These are phyloP conservation scores for Hypocrella siamensis DNA, from an alignment of 2,329 filamentous ascomycete genomes.

Conservation along the genomic window DNA sequence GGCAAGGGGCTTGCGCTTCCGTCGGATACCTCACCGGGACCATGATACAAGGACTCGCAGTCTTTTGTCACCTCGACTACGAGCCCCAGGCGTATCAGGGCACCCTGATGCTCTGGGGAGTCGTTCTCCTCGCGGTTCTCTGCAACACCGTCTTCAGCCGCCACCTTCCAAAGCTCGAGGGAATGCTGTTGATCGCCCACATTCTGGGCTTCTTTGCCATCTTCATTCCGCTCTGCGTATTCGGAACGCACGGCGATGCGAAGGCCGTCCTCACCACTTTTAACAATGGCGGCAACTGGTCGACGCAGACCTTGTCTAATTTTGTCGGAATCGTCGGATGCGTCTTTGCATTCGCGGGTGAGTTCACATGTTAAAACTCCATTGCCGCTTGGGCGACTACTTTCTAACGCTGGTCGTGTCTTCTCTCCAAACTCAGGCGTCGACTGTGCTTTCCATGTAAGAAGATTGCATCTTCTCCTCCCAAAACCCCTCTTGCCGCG, in stretches of 20 bases:
- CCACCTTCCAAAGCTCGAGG: constrained; percentile 33
- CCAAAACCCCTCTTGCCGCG: not conserved
- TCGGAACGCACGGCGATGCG: constrained; percentile 15
- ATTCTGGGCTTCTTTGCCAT: constrained; percentile 19
- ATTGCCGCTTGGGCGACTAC: not conserved
- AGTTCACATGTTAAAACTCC: not conserved
- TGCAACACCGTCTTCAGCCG: constrained; percentile 32
- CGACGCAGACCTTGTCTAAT: constrained; percentile 25
- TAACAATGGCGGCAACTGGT: constrained; percentile 27
- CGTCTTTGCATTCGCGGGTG: constrained; percentile 18
- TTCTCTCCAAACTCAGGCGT: constrained; percentile 1
- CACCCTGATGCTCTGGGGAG: constrained; percentile 31
- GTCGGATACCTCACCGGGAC: constrained; percentile 26
- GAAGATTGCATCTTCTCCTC: not conserved
- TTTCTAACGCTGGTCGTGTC: not conserved
- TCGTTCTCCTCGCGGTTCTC: constrained; percentile 27
- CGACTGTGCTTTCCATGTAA: constrained; percentile 4
- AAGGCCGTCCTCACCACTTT: constrained; percentile 26
- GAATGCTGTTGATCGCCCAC: constrained; percentile 31
- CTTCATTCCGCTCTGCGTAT: constrained; percentile 13
- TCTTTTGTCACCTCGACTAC: constrained; percentile 11
- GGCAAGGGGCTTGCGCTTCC: constrained; percentile 19
- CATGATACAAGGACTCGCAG: constrained; percentile 30
- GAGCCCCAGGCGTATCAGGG: constrained; percentile 27
- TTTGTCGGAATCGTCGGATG: constrained; percentile 26